These are phyloP conservation scores for Termitomyces titanicus DNA, from an alignment of 768 basidiomycete species.

Conservation along the genomic window DNA sequence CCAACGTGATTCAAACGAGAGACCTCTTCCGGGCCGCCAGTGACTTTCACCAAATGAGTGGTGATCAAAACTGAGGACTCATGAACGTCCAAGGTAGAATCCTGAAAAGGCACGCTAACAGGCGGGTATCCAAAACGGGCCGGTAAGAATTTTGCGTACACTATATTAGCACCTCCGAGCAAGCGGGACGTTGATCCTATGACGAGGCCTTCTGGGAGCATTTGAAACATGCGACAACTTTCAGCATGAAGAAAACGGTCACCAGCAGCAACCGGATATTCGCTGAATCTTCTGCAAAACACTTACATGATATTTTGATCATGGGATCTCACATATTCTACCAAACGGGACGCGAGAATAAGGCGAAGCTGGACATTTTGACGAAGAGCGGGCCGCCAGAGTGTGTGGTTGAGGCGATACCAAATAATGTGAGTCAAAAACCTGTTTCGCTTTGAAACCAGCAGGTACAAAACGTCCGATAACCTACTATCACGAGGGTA, in stretches of 20 bases:
- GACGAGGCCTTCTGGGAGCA: constrained; percentile 1
- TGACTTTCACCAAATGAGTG: background rate
- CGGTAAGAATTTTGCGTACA: background rate
- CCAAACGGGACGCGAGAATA: constrained; percentile 7
- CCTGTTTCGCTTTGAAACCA: background rate
- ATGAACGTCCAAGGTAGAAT: background rate
- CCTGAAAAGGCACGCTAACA: background rate
- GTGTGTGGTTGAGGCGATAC: background rate
- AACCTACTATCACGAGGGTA: constrained; percentile 1
- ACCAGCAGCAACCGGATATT: constrained; percentile 1
- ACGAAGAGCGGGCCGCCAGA: constrained; percentile 8
- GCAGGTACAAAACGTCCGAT: constrained; percentile 5
- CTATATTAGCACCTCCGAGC: background rate
- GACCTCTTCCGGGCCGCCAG: constrained; percentile 11
- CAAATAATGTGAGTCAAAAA: constrained; percentile 10
- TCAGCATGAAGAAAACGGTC: background rate
- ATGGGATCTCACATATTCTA: constrained; percentile 9
- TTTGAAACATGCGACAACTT: background rate
- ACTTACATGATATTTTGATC: background rate
- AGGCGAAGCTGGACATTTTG: background rate
- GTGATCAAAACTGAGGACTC: background rate
- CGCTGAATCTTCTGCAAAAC: constrained; percentile 16
- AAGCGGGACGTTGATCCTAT: constrained; percentile 8
- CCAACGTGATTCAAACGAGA: constrained; percentile 4
- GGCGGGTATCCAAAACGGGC: constrained; percentile 6